Conservation (phyloP, 352 stramenopile species). For the Pythium chondricola region DNA sequence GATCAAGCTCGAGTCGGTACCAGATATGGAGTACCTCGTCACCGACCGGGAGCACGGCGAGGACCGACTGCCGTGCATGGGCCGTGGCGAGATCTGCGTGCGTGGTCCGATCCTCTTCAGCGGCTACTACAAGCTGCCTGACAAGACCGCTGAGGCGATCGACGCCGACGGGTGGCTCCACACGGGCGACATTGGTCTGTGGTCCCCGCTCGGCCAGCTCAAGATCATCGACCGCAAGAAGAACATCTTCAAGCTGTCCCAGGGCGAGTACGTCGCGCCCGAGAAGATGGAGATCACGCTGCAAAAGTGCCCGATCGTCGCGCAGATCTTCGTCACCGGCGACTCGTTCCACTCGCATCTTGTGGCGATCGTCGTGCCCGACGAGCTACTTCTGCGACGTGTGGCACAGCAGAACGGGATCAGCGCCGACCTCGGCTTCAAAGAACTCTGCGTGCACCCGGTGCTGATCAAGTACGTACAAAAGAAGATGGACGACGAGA, state of each 20-base stretch:
- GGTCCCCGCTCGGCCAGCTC: slow-evolving; percentile 90
- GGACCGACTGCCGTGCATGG: slow-evolving; percentile 30
- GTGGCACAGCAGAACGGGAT: slow-evolving; percentile 32
- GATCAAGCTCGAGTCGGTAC: slow-evolving; percentile 93
- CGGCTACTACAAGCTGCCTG: slow-evolving; percentile 94
- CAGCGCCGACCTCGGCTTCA: slow-evolving; percentile 18
- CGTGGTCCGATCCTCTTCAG: slow-evolving; percentile 82
- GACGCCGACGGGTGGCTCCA: slow-evolving; percentile 94
- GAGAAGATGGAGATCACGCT: slow-evolving; percentile 97
- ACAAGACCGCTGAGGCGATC: slow-evolving; percentile 89
- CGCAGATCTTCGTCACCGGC: slow-evolving; percentile 94
- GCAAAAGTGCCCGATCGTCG: slow-evolving; percentile 85
- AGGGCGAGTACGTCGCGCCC: slow-evolving; percentile 95
- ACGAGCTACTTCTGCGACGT: slow-evolving; percentile 33
- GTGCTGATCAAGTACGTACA: slow-evolving; percentile 31
- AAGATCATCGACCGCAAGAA: slow-evolving; percentile 91
- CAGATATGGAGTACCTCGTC: slow-evolving; percentile 95
- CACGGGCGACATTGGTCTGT: slow-evolving; percentile 94
- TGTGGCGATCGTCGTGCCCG: slow-evolving; percentile 91
- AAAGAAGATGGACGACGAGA: slow-evolving; percentile 51
- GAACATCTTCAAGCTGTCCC: slow-evolving; percentile 93
- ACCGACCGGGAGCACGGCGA: slow-evolving; percentile 56
- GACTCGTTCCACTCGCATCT: slow-evolving; percentile 94
- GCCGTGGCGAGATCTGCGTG: slow-evolving; percentile 60
- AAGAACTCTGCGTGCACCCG: slow-evolving; percentile 51